These are phyloP conservation scores for Pseudozyma sp. DNA, from an alignment of 1,284 basidiomycete genomes.

Conservation along the genomic window DNA sequence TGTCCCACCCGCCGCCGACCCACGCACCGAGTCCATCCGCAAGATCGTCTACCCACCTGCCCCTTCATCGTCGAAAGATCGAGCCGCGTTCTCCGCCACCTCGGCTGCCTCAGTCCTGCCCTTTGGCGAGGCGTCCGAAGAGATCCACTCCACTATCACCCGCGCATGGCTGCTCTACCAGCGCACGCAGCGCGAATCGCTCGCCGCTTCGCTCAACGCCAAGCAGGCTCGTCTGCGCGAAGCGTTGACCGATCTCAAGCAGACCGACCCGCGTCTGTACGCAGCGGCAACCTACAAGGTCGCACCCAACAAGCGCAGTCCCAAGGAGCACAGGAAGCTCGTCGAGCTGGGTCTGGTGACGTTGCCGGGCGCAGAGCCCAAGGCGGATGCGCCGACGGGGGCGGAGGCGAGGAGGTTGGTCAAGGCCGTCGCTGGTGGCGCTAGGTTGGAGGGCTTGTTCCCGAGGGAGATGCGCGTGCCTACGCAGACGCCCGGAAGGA, in stretches of 20 bases:
- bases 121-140: slow-evolving; percentile 67
- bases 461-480: slow-evolving; percentile 65
- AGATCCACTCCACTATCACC: slow-evolving; percentile 93
- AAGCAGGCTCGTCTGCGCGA: slow-evolving; percentile 60
- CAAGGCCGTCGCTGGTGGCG: slow-evolving; percentile 53
- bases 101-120: slow-evolving; percentile 41
- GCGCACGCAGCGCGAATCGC: slow-evolving; percentile 76
- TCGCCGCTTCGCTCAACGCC: slow-evolving; percentile 38
- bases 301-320: slow-evolving; percentile 57
- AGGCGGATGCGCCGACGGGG: slow-evolving; percentile 41
- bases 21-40: slow-evolving; percentile 59
- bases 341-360: slow-evolving; percentile 54
- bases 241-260: slow-evolving; percentile 51
- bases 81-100: slow-evolving; percentile 27
- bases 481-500: slow-evolving; percentile 56
- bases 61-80: slow-evolving; percentile 36
- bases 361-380: slow-evolving; percentile 15
- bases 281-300: slow-evolving; percentile 58
- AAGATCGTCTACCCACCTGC: slow-evolving; percentile 60
- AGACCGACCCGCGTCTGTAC: slow-evolving; percentile 45
- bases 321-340: slow-evolving; percentile 59
- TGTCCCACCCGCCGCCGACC: slow-evolving; percentile 51
- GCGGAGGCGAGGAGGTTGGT: slow-evolving; percentile 48
- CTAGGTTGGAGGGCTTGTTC: slow-evolving; percentile 62
- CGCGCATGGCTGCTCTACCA: slow-evolving; percentile 88